These are phyloP conservation scores for Hypoxylon crocopeplum DNA, from an alignment of 495 filamentous ascomycete genomes.

Conservation along the genomic window DNA sequence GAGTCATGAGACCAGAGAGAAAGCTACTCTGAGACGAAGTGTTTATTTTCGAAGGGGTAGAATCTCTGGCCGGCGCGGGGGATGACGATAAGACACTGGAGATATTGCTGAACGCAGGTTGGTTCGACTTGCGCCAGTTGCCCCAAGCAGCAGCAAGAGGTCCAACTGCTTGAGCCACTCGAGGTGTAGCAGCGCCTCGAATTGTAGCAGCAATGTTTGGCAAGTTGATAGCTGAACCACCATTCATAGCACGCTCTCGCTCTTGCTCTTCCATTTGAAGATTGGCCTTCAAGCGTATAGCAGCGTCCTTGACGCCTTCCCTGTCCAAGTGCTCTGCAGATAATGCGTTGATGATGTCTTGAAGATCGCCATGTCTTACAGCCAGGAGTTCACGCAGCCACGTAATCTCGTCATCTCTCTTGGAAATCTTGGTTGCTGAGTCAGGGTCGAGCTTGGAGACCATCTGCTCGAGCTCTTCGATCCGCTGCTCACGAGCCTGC, in stretches of 20 bases:
- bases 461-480: constrained; percentile 83
- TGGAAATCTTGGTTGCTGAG: constrained; percentile 79
- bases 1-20: constrained; percentile 82
- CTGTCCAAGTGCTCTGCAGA: constrained; percentile 75
- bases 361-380: constrained; percentile 86
- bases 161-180: constrained; percentile 78
- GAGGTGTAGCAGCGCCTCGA: constrained; percentile 70
- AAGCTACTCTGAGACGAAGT: constrained; percentile 48
- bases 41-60: constrained; percentile 70
- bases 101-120: constrained; percentile 53
- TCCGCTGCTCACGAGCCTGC: constrained; percentile 86
- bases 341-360: constrained; percentile 86
- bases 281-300: constrained; percentile 90
- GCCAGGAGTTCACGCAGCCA: constrained; percentile 95
- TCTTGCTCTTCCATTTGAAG: constrained; percentile 98
- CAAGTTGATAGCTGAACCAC: constrained; percentile 59
- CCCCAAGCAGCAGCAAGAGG: constrained; percentile 77
- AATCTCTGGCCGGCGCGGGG: constrained; percentile 49
- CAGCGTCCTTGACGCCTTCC: constrained; percentile 81
- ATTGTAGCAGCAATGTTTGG: constrained; percentile 62
- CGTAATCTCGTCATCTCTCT: constrained; percentile 89
- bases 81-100: constrained; percentile 48
- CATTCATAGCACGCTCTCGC: constrained; percentile 71
- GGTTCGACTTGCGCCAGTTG: constrained; percentile 80
- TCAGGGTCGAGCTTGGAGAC: constrained; percentile 71